Evolutionary conservation across 495 filamentous ascomycete genomes (phyloP), one percentile per base, ranked within the genome.

Genomic region (Xylaria scruposa): DNA sequence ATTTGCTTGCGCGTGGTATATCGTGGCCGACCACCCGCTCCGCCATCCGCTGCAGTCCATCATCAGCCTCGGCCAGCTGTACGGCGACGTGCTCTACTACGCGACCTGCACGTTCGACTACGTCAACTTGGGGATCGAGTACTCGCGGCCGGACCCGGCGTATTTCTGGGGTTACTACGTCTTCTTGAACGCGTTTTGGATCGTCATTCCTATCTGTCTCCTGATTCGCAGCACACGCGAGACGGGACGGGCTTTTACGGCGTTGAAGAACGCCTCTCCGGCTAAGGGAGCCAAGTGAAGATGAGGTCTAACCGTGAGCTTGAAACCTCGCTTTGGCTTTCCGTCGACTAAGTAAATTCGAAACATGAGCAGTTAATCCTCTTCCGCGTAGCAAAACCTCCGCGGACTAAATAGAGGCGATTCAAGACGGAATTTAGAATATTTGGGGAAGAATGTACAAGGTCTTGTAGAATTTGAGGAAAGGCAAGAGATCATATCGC

Each of bases 151-250:
- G 1, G 88, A 90, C 76, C 49, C 74, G 17, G 83, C 79, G 40
- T 90, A 90, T 72, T 90, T 84, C 71, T 90, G 84, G 83, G 80
- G 81, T 4, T 90, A 90, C 73, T 90, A 83, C 70, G 74, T 89
- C 9, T 72, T 86, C 44, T 81, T 89, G 82, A 90, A 90, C 70
- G 75, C 72, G 12, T 86, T 89, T 74, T 90, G 88, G 88, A 85
- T 89, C 60, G 77, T 89, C 40, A 84, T 90, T 59, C 88, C 88
- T 29, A 38, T 36, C 38, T 47, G 67, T 29, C 51, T 74, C 7
- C 44, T 72, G 44, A 4, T 44, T 9, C 62, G 44, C 24, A 70
- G 33, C 38, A 47, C 61, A 26, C 61, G 61, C 15, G 38, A 73
- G 53, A 73, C 66, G 15, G 54, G 15, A 17, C 31, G 40, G 40